These are phyloP conservation scores for Alternaria incomplexa DNA, from an alignment of 2,329 filamentous ascomycete species.

Conservation along the genomic window DNA sequence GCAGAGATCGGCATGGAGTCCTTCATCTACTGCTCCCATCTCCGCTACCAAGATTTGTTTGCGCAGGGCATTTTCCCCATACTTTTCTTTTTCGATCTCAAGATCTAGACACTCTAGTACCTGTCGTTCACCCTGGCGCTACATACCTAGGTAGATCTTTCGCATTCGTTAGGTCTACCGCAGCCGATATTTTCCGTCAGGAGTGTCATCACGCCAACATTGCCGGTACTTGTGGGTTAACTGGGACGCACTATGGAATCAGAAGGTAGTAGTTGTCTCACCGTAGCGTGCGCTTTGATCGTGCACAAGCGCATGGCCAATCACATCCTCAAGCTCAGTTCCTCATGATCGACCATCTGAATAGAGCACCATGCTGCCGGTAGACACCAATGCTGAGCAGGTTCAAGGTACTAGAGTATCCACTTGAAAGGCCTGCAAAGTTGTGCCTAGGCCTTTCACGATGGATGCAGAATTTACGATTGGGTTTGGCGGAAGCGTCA, in stretches of 20 bases:
- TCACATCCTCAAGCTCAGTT: neutral
- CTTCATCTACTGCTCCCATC: neutral
- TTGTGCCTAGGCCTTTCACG: neutral
- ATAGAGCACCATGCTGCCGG: neutral
- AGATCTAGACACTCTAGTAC: neutral
- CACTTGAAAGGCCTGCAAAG: neutral
- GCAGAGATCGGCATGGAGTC: neutral
- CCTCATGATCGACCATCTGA: neutral
- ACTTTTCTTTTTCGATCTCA: neutral
- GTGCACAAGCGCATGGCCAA: neutral
- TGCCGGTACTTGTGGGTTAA: neutral
- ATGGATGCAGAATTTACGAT: neutral
- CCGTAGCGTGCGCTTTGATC: neutral
- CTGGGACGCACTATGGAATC: neutral
- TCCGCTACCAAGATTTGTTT: neutral
- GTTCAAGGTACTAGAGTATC: neutral
- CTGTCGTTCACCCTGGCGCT: neutral
- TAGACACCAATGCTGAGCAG: neutral
- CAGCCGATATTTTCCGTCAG: neutral
- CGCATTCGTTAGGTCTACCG: neutral
- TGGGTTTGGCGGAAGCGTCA: neutral
- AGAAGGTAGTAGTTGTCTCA: neutral
- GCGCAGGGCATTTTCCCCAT: neutral
- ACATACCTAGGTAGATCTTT: neutral
- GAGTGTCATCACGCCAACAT: neutral